Conservation (phyloP, 441 rosid genomes). For the Rhodomyrtus psidioides region DNA sequence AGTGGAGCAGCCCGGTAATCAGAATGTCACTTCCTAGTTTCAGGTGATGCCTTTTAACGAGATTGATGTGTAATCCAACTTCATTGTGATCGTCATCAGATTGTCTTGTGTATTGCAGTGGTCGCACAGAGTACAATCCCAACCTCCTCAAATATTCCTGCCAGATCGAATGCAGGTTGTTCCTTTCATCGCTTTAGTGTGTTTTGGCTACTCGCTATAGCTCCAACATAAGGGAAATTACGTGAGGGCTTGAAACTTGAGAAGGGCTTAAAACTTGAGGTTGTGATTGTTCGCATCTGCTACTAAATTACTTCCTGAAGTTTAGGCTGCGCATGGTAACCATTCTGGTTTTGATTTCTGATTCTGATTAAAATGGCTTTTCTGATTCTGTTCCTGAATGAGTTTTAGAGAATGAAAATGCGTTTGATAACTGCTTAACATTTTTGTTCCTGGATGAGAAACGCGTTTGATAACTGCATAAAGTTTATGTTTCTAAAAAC, state of each 20-base stretch:
- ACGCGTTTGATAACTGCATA: too few species aligned
- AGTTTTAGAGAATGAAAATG: too few species aligned
- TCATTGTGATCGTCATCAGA: not conserved
- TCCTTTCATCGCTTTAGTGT: not conserved
- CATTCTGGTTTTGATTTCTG: too few species aligned
- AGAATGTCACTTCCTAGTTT: constrained; percentile 85
- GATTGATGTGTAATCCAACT: not conserved
- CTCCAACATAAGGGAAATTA: not conserved
- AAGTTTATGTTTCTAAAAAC: too few species aligned
- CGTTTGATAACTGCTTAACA: too few species aligned
- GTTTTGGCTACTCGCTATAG: not conserved
- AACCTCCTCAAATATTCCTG: constrained; percentile 83
- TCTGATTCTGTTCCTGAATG: too few species aligned
- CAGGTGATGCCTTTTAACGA: constrained; percentile 36
- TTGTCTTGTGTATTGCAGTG: constrained; percentile 45
- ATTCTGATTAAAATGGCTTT: too few species aligned
- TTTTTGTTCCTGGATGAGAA: too few species aligned
- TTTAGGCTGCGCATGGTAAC: too few species aligned
- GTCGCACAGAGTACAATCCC: constrained; percentile 53
- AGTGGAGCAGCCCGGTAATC: constrained; percentile 64
- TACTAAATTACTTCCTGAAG: not conserved
- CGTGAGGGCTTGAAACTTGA: not conserved
- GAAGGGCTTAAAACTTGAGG: not conserved
- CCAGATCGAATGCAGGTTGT: constrained; percentile 76
- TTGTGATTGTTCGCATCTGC: not conserved